phyloP scores from a whole-genome alignment of 2,329 filamentous ascomycete genomes.

The Botryotinia narcissicola region DNA sequence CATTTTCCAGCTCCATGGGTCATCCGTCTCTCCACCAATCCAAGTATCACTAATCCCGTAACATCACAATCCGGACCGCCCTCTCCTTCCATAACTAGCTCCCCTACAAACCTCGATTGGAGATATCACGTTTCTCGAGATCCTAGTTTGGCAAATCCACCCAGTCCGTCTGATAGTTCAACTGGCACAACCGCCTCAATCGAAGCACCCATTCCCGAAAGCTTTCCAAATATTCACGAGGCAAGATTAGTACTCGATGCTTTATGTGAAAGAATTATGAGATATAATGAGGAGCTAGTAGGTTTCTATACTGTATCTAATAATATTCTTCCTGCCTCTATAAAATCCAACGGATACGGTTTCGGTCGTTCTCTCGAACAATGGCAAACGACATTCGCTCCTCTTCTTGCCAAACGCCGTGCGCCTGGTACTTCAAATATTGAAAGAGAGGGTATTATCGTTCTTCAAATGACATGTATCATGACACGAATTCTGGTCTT shows the following conservation, averaged over 20 bases:
- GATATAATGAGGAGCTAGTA: slow-evolving; percentile 57
- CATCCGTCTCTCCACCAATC: slow-evolving; percentile 48
- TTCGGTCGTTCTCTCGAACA: slow-evolving; percentile 51
- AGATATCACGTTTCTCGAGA: slow-evolving; percentile 3
- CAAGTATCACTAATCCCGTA: slow-evolving; percentile 29
- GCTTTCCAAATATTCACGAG: slow-evolving; percentile 51
- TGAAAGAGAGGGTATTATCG: slow-evolving; percentile 58
- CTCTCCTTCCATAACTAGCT: slow-evolving; percentile 1
- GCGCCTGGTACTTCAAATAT: slow-evolving; percentile 48
- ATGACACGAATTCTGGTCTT: slow-evolving; percentile 57
- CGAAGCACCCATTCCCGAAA: slow-evolving; percentile 30
- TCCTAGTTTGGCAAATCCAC: slow-evolving; percentile 29
- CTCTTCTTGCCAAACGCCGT: slow-evolving; percentile 49
- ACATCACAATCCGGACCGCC: slow-evolving; percentile 25
- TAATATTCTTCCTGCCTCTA: slow-evolving; percentile 45
- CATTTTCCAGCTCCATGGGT: slow-evolving; percentile 63
- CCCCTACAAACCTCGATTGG: not conserved
- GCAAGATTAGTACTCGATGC: slow-evolving; percentile 57
- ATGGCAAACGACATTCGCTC: slow-evolving; percentile 57
- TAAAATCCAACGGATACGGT: slow-evolving; percentile 37
- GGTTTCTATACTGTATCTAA: slow-evolving; percentile 45
- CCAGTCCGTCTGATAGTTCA: slow-evolving; percentile 44
- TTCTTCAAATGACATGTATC: slow-evolving; percentile 61
- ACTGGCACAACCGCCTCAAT: slow-evolving; percentile 24
- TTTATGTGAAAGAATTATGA: slow-evolving; percentile 55